phyloP scores from a whole-genome alignment of 768 basidiomycete species.

The Leucocoprinus sp. region DNA sequence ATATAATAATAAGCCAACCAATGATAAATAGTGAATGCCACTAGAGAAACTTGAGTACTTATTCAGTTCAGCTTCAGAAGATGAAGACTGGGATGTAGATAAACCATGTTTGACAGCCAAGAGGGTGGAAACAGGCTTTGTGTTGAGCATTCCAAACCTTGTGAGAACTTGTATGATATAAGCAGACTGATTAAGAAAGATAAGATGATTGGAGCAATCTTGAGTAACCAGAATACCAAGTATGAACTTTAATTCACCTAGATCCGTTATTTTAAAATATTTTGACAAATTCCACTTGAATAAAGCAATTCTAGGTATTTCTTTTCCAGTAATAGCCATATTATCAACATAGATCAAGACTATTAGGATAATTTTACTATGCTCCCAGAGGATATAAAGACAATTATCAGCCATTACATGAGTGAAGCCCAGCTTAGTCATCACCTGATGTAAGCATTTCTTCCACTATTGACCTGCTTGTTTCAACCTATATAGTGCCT shows the following conservation, averaged over 20 bases:
- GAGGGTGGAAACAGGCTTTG: slow-evolving; percentile 17
- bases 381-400: slow-evolving; percentile 11
- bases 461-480: slow-evolving; percentile 27
- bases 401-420: slow-evolving; percentile 12
- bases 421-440: slow-evolving; percentile 6
- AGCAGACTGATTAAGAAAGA: slow-evolving; percentile 18
- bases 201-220: slow-evolving; percentile 14
- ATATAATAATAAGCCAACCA: slow-evolving; percentile 5
- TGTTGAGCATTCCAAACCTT: slow-evolving; percentile 16
- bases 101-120: slow-evolving; percentile 2
- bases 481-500: slow-evolving; percentile 28
- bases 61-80: neutral
- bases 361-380: slow-evolving; percentile 1
- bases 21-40: slow-evolving; percentile 1
- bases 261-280: slow-evolving; percentile 16
- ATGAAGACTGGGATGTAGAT: neutral
- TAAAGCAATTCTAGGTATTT: neutral
- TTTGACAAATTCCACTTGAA: slow-evolving; percentile 11
- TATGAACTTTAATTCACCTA: slow-evolving; percentile 21
- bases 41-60: slow-evolving; percentile 1
- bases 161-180: slow-evolving; percentile 18
- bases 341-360: slow-evolving; percentile 14
- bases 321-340: slow-evolving; percentile 9
- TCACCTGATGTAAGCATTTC: neutral
- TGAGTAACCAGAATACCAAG: slow-evolving; percentile 20